A percentile compares a stretch with the other conserved stretches of the same genome.
These are phyloP conservation scores for Turnera subulata DNA, from an alignment of 345 rosid species.

Conservation along the genomic window DNA sequence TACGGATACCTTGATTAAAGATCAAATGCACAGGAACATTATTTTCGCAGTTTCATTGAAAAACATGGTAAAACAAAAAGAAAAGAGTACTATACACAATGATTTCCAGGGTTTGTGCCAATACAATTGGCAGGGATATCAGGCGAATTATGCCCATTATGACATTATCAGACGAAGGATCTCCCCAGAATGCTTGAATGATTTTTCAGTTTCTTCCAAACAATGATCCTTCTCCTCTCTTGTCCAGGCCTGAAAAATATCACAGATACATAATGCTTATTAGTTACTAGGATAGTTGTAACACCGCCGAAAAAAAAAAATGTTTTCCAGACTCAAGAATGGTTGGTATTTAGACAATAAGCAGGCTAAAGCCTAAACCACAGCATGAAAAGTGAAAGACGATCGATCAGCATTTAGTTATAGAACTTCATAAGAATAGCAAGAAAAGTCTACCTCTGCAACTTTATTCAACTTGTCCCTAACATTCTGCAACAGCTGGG, in stretches of 20 bases:
- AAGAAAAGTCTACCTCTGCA: slow-evolving; percentile 43
- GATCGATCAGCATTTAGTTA: not conserved
- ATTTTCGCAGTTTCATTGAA: too few species aligned
- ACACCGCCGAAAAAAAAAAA: not conserved
- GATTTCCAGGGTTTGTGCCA: too few species aligned
- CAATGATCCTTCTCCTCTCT: slow-evolving; percentile 88
- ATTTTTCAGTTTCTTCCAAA: slow-evolving; percentile 92
- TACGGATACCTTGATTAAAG: too few species aligned
- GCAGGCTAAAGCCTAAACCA: too few species aligned
- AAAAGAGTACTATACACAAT: too few species aligned
- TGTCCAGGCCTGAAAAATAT: slow-evolving; percentile 62
- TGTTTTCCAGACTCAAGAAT: not conserved
- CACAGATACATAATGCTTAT: not conserved
- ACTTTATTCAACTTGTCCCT: slow-evolving; percentile 77
- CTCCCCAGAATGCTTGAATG: slow-evolving; percentile 85
- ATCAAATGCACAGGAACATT: too few species aligned
- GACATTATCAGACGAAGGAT: slow-evolving; percentile 81
- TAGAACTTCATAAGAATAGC: not conserved
- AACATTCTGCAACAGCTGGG: slow-evolving; percentile 66
- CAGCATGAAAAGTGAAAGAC: too few species aligned
- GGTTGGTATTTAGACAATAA: slow-evolving; percentile 5
- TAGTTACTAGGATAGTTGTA: not conserved
- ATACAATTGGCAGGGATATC: too few species aligned
- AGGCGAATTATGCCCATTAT: slow-evolving; percentile 13
- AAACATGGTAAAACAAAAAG: too few species aligned